phyloP scores from a whole-genome alignment of 225 moss, liverwort and hornwort genomes.

The Sphagnum tenellum region DNA sequence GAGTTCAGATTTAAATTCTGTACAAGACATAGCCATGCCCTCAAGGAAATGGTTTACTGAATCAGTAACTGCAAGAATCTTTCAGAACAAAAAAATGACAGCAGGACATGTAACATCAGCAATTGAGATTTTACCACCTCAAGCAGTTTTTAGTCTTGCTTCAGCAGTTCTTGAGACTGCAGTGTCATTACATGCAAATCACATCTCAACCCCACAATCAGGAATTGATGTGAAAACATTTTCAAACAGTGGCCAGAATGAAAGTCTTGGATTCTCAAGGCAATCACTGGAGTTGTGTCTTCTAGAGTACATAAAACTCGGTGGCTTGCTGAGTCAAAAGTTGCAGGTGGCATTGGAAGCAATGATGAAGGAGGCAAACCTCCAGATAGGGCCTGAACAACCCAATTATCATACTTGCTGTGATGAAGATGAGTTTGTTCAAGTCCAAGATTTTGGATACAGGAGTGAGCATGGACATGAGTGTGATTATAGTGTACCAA shows the following conservation, averaged over 20 bases:
- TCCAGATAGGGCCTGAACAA: conserved; percentile 36
- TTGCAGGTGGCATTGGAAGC: conserved; percentile 42
- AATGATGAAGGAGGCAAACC: conserved; percentile 41
- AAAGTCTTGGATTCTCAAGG: conserved; percentile 20
- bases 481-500: conserved; percentile 9
- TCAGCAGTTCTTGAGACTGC: conserved; percentile 51
- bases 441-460: conserved; percentile 22
- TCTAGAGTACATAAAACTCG: conserved; percentile 36
- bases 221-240: conserved; percentile 14
- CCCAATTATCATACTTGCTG: conserved; percentile 33
- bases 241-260: conserved; percentile 12
- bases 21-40: no score
- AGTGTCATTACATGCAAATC: conserved; percentile 39
- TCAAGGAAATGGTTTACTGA: no score
- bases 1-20: no score
- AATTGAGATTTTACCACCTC: conserved; percentile 6
- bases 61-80: no score
- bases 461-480: conserved; percentile 9
- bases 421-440: conserved; percentile 14
- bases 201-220: conserved; percentile 41
- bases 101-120: no score
- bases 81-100: no score
- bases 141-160: conserved; percentile 39
- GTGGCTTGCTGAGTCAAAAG: conserved; percentile 40
- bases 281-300: conserved; percentile 34